Conservation (phyloP, 2,329 filamentous ascomycete genomes). For the Xylogone sp. region DNA sequence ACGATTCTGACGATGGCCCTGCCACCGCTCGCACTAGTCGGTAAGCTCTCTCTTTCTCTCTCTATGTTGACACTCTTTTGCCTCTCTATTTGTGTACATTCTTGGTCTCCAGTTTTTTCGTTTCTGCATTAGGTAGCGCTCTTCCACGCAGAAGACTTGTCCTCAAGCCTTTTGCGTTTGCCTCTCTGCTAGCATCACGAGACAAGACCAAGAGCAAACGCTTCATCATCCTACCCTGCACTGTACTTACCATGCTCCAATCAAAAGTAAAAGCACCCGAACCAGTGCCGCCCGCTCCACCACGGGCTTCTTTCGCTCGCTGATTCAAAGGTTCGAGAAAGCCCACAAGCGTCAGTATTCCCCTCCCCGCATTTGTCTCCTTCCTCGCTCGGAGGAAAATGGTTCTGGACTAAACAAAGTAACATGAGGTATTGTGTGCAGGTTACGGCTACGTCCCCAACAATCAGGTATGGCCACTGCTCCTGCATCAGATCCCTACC, state of each 20-base stretch:
- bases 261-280: too few relatives aligned
- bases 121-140: too few relatives aligned
- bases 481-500: not conserved
- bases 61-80: not conserved
- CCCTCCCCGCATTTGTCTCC: not conserved
- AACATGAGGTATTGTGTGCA: not conserved
- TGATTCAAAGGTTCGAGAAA: constrained; percentile 19
- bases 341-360: constrained; percentile 17
- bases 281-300: constrained; percentile 1
- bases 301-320: constrained; percentile 16
- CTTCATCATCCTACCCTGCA: too few relatives aligned
- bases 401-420: not conserved
- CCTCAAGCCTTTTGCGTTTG: not conserved
- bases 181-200: not conserved
- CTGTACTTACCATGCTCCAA: too few relatives aligned
- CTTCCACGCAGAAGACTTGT: too few relatives aligned
- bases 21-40: constrained; percentile 1
- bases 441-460: not conserved
- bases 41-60: not conserved
- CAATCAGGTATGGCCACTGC: not conserved
- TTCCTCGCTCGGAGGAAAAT: not conserved
- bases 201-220: too few relatives aligned
- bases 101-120: too few relatives aligned
- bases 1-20: constrained; percentile 14
- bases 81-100: too few relatives aligned